Conservation (phyloP, 1,284 basidiomycete species). For the Ganoderma lingzhi region DNA sequence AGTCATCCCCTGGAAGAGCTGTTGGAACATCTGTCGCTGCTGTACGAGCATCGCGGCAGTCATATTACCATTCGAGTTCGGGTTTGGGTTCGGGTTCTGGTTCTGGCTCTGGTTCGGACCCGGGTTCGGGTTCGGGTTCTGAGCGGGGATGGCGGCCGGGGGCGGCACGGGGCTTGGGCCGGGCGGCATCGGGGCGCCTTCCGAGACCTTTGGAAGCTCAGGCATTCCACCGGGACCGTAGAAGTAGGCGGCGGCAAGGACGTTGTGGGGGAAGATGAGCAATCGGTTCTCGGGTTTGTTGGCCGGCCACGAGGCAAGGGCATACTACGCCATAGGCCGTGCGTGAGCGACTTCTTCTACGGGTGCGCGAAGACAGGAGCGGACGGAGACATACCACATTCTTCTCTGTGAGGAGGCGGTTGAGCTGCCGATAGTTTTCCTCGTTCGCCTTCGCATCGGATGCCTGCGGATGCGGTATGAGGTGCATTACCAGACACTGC, state of each 20-base stretch:
- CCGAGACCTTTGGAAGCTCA: slow-evolving; percentile 47
- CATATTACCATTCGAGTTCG: background rate
- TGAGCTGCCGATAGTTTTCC: slow-evolving; percentile 47
- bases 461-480: slow-evolving; percentile 28
- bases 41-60: background rate
- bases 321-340: slow-evolving; percentile 53
- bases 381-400: slow-evolving; percentile 48
- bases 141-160: background rate
- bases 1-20: slow-evolving; percentile 8
- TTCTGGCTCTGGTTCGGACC: background rate
- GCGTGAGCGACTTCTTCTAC: background rate
- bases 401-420: slow-evolving; percentile 50
- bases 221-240: slow-evolving; percentile 65
- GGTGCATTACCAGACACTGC: slow-evolving; percentile 34
- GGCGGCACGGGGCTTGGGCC: background rate
- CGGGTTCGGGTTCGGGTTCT: background rate
- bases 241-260: slow-evolving; percentile 61
- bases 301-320: slow-evolving; percentile 58
- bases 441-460: slow-evolving; percentile 46
- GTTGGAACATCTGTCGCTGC: slow-evolving; percentile 12
- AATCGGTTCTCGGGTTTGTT: slow-evolving; percentile 53
- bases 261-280: slow-evolving; percentile 55
- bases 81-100: background rate
- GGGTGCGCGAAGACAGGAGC: background rate
- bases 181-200: background rate